Conservation (phyloP, 768 basidiomycete genomes). For the Naganishia randhawae region DNA sequence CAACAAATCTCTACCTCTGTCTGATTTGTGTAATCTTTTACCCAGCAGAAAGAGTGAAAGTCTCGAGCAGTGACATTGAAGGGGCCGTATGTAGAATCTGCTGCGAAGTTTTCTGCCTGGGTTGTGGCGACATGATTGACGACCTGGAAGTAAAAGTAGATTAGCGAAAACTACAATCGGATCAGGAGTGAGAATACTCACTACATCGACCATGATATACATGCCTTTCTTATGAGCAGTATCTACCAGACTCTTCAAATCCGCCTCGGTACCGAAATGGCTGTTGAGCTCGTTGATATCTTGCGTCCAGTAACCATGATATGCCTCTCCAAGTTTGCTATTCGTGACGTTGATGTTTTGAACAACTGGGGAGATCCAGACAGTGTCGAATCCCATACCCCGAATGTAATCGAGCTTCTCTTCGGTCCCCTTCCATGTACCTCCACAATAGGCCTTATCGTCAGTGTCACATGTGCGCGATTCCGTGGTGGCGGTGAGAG, state of each 20-base stretch:
- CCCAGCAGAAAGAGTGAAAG: slow-evolving; percentile 74
- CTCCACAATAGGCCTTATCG: slow-evolving; percentile 47
- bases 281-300: slow-evolving; percentile 46
- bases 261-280: slow-evolving; percentile 45
- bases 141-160: slow-evolving; percentile 50
- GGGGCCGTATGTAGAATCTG: slow-evolving; percentile 39
- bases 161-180: background rate
- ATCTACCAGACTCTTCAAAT: slow-evolving; percentile 46
- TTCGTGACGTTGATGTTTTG: slow-evolving; percentile 40
- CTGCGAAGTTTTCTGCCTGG: slow-evolving; percentile 60
- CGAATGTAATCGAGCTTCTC: slow-evolving; percentile 50
- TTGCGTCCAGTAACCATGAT: slow-evolving; percentile 40
- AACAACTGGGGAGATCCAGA: slow-evolving; percentile 50
- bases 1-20: slow-evolving; percentile 74
- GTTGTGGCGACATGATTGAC: slow-evolving; percentile 78
- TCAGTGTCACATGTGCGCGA: slow-evolving; percentile 29
- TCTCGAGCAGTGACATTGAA: slow-evolving; percentile 54
- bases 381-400: slow-evolving; percentile 49
- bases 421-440: slow-evolving; percentile 42
- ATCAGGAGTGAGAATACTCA: slow-evolving; percentile 7
- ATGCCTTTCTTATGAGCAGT: slow-evolving; percentile 46
- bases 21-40: slow-evolving; percentile 63
- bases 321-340: slow-evolving; percentile 45
- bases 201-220: slow-evolving; percentile 51
- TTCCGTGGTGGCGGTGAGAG: slow-evolving; percentile 33